A percentile compares a stretch with the other conserved stretches of the same genome.
Evolutionary conservation across 2,329 filamentous ascomycete species (phyloP).

Genomic region (Nemania bipapillata): DNA sequence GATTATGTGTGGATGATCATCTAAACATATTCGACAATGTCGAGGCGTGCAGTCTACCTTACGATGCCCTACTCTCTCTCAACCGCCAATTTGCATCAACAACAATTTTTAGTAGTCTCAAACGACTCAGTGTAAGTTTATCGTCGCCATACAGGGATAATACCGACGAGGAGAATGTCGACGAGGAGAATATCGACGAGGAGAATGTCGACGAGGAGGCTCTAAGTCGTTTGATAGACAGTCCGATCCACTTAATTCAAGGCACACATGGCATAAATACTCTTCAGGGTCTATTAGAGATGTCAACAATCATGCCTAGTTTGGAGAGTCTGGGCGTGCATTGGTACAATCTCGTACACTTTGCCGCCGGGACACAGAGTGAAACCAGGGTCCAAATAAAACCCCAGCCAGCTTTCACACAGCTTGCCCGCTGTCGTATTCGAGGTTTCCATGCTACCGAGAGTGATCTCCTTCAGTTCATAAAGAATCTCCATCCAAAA

Average conservation of each 20-base stretch:
- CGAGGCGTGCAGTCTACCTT: not conserved
- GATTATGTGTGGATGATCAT: not conserved
- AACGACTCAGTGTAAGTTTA: not conserved
- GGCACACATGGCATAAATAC: not conserved
- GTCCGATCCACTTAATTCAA: not conserved
- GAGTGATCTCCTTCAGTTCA: conserved; percentile 1
- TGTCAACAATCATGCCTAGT: conserved; percentile 4
- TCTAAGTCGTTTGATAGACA: not conserved
- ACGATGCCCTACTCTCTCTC: not conserved
- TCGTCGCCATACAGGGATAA: not conserved
- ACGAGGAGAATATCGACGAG: no score
- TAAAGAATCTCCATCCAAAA: not conserved
- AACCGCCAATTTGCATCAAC: not conserved
- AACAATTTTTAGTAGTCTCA: not conserved
- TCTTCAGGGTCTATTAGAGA: not conserved
- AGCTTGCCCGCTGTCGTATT: not conserved
- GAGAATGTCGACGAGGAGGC: not conserved
- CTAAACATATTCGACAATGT: not conserved
- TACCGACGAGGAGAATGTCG: no score
- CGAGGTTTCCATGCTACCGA: not conserved
- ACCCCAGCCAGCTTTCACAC: no score
- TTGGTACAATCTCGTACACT: conserved; percentile 12
- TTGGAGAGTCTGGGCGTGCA: conserved; percentile 14
- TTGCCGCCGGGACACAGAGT: no score
- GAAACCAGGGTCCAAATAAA: not conserved